A percentile compares a stretch with the other conserved stretches of the same genome.
Evolutionary conservation across 306 rosid species (phyloP).

Genomic region (Calophaca sinica): DNA sequence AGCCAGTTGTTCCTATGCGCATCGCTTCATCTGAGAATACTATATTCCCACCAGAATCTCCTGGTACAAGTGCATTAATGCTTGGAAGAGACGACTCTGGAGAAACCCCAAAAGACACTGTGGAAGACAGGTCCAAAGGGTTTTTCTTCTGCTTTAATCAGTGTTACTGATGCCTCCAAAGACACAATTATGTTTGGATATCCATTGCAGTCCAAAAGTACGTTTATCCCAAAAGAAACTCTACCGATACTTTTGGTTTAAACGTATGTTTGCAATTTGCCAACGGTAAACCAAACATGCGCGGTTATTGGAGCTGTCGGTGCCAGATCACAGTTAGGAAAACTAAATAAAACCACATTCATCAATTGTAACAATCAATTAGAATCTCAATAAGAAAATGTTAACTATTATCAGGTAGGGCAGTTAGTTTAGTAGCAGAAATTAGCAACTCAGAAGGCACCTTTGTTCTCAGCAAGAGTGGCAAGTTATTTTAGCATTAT

Average conservation of each 20-base stretch:
- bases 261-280: too few species aligned
- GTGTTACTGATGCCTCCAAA: conserved; percentile 60
- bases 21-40: conserved; percentile 69
- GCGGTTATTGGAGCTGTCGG: not conserved
- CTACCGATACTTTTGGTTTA: too few species aligned
- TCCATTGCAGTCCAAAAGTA: too few species aligned
- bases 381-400: conserved; percentile 50
- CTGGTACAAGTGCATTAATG: conserved; percentile 93
- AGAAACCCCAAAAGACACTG: conserved; percentile 48
- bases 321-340: conserved; percentile 39
- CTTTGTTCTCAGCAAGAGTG: conserved; percentile 42
- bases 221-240: too few species aligned
- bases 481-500: conserved; percentile 39
- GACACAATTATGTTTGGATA: too few species aligned
- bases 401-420: conserved; percentile 37
- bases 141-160: conserved; percentile 77
- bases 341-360: conserved; percentile 53
- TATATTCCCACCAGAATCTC: conserved; percentile 89
- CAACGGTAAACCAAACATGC: too few species aligned
- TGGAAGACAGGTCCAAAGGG: conserved; percentile 68
- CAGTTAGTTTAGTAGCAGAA: conserved; percentile 35
- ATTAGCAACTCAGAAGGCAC: conserved; percentile 38
- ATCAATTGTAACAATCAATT: conserved; percentile 48
- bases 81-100: conserved; percentile 57
- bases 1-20: conserved; percentile 57